Conservation (phyloP, 768 basidiomycete species). For the Gloeostereum incarnatum region DNA sequence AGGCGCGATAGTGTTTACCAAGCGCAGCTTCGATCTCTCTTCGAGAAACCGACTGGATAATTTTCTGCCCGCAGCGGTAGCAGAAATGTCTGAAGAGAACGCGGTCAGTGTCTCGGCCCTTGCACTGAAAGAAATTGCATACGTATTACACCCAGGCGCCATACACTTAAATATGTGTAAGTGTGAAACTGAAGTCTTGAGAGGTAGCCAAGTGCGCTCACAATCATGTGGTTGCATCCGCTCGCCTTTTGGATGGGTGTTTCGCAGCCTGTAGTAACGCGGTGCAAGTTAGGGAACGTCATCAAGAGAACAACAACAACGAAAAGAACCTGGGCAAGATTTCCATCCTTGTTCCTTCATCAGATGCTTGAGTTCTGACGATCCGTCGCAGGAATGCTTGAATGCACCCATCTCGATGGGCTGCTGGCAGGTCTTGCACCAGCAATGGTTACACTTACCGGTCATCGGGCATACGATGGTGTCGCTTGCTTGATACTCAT, state of each 20-base stretch:
- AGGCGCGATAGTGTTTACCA: conserved; percentile 15
- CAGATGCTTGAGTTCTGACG: conserved; percentile 40
- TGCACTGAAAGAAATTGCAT: conserved; percentile 3
- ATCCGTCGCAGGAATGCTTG: conserved; percentile 50
- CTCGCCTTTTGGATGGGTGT: conserved; percentile 21
- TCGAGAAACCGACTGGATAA: conserved; percentile 16
- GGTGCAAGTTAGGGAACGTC: conserved; percentile 1
- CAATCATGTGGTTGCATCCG: conserved; percentile 27
- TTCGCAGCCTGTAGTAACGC: conserved; percentile 22
- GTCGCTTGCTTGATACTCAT: conserved; percentile 28
- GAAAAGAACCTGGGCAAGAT: conserved; percentile 42
- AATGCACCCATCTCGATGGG: conserved; percentile 25
- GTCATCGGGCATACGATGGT: conserved; percentile 40
- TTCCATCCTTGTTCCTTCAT: conserved; percentile 55
- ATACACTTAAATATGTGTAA: conserved; percentile 15
- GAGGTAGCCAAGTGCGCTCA: conserved; percentile 10
- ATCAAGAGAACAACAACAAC: not conserved
- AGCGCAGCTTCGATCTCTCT: conserved; percentile 13
- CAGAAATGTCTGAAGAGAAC: conserved; percentile 21
- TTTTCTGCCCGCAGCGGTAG: conserved; percentile 19
- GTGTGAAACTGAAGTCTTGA: not conserved
- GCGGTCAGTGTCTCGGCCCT: not conserved
- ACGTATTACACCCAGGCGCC: conserved; percentile 23
- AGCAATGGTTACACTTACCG: conserved; percentile 37
- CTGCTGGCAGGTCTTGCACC: conserved; percentile 57